Evolutionary conservation across 1,284 basidiomycete genomes (phyloP), one percentile per base, ranked within the genome.

Genomic region (Tausonia pullulans): DNA sequence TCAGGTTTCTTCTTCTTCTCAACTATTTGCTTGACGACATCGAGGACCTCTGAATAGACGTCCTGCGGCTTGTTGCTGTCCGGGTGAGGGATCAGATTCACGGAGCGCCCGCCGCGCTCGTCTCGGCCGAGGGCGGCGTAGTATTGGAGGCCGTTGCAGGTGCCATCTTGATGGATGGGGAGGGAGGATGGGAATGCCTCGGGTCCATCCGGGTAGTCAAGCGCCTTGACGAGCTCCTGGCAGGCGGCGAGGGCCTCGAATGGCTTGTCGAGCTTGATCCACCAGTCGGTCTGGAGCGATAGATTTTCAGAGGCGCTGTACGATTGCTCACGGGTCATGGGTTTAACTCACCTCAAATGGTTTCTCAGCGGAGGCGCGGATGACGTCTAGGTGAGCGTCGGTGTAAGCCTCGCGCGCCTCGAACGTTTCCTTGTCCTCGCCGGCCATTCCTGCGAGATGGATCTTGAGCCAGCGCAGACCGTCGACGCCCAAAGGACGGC

Each of bases 121-220:
- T 99, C 96, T 41, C 95, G 96, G 63, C 96, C 95, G 3, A 99
- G 83, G 0, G 95, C 95, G 10, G 96, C 96, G 72, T 99, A 99
- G 75, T 99, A 95, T 78, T 99, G 95, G 70, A 99, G 80, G 57
- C 96, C 95, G 73, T 99, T 99, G 73, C 96, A 99, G 0, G 96
- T 98, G 1, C 95, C 96, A 72, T 98, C 96, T 77, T 98, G 96
- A 74, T 99, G 96, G 6, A 98, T 84, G 0, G 96, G 96, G 14
- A 97, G 80, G n/a, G 79, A 77, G 3, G 86, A 91, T 70, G 82
- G 78, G 78, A 83, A 97, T 40, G 78, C 76, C 48, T 80, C 78
- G 0, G 95, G 93, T n/a, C 55, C 55, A 68, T 92, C 82, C 1
- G 80, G 80, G 0, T 87, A 87, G 46, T 87, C 81, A 0, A 93